These are phyloP conservation scores for Phyllosticta capitalensis DNA, from an alignment of 2,329 filamentous ascomycete species.

Conservation along the genomic window DNA sequence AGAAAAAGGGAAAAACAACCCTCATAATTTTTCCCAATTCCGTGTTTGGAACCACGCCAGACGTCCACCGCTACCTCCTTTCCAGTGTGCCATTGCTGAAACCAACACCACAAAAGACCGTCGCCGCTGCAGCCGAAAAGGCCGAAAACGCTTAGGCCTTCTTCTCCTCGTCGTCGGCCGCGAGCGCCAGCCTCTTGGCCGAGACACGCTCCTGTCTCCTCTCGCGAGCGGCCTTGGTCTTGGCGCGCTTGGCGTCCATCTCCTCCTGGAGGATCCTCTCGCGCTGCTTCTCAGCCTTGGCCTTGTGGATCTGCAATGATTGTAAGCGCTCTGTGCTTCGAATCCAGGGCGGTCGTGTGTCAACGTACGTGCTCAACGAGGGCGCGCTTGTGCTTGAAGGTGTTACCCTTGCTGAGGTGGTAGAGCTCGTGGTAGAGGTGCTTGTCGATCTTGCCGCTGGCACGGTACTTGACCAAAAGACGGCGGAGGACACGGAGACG, in stretches of 20 bases:
- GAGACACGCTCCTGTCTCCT: conserved; percentile 86
- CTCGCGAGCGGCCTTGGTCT: conserved; percentile 99
- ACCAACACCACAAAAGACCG: neutral
- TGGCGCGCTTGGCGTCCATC: conserved; percentile 99
- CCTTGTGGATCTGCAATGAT: conserved; percentile 81
- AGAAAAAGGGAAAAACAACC: conserved; percentile 25
- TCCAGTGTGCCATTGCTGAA: conserved; percentile 3
- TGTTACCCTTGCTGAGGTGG: conserved; percentile 99
- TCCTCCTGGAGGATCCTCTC: conserved; percentile 96
- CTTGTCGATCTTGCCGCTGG: conserved; percentile 99
- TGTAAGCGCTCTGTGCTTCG: conserved; percentile 21
- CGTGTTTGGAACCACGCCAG: conserved; percentile 30
- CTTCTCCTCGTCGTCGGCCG: conserved; percentile 55
- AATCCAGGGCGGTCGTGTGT: conserved; percentile 26
- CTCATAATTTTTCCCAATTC: conserved; percentile 23
- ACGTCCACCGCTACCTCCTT: conserved; percentile 25
- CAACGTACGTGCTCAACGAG: conserved; percentile 97
- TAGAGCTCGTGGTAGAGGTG: conserved; percentile 99
- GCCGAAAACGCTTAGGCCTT: conserved; percentile 17
- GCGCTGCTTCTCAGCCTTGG: conserved; percentile 98
- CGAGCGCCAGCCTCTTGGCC: conserved; percentile 81
- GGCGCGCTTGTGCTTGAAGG: conserved; percentile 99
- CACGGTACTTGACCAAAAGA: conserved; percentile 99
- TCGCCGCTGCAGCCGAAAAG: neutral
- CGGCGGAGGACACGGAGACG: conserved; percentile 98